phyloP scores from a whole-genome alignment of 208 protist species.

The Leishmania guyanensis region DNA sequence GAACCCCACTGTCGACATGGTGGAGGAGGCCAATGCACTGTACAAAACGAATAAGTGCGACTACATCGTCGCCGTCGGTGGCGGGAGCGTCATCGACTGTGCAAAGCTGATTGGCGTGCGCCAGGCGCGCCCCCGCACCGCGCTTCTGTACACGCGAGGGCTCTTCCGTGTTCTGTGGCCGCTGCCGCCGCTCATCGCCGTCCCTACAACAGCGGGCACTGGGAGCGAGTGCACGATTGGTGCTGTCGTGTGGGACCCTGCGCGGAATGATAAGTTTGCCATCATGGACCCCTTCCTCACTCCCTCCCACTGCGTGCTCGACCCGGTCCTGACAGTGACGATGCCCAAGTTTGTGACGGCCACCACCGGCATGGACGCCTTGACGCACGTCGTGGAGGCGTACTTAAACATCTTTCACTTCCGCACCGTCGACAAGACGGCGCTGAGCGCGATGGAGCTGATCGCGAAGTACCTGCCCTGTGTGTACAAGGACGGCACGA shows the following conservation, averaged over 20 bases:
- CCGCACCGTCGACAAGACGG: conserved; percentile 43
- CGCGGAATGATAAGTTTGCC: conserved; percentile 61
- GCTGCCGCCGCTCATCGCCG: conserved; percentile 56
- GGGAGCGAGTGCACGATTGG: conserved; percentile 89
- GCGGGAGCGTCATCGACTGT: conserved; percentile 86
- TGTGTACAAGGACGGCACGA: conserved; percentile 50
- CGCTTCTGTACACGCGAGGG: conserved; percentile 49
- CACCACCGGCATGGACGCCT: conserved; percentile 83
- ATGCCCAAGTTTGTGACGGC: conserved; percentile 79
- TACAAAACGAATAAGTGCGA: conserved; percentile 54
- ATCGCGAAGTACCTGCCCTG: conserved; percentile 55
- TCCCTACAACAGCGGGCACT: conserved; percentile 89
- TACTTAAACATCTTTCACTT: conserved; percentile 66
- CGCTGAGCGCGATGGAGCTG: conserved; percentile 46
- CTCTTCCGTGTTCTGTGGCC: conserved; percentile 47
- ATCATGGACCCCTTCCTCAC: conserved; percentile 65
- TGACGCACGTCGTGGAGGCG: conserved; percentile 84
- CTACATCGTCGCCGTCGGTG: conserved; percentile 80
- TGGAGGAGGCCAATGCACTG: conserved; percentile 37
- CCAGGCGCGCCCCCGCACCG: conserved; percentile 46
- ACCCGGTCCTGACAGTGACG: conserved; percentile 70
- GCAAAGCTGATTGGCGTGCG: conserved; percentile 82
- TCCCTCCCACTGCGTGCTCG: conserved; percentile 73
- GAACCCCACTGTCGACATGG: conserved; percentile 54
- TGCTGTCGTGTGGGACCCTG: conserved; percentile 60